These are phyloP conservation scores for Hypoxylon fuscum DNA, from an alignment of 495 filamentous ascomycete genomes.

Conservation along the genomic window DNA sequence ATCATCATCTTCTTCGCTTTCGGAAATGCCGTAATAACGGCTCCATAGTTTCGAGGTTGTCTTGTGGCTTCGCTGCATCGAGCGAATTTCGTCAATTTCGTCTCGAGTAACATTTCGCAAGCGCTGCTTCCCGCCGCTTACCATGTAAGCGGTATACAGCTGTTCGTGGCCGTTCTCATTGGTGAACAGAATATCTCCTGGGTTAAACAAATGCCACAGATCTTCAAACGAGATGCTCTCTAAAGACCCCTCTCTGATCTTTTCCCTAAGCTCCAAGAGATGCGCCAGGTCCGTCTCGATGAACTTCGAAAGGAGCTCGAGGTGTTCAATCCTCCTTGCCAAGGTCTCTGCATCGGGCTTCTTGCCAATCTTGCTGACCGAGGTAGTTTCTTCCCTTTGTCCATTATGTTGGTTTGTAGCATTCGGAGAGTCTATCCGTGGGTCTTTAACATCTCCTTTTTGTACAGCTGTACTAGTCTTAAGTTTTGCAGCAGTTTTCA, in stretches of 20 bases:
- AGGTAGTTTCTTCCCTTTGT: neutral
- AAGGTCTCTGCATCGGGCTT: neutral
- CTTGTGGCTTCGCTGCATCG: neutral
- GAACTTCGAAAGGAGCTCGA: conserved; percentile 23
- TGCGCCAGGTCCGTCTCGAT: conserved; percentile 20
- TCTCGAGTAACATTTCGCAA: conserved; percentile 6
- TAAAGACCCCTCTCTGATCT: conserved; percentile 13
- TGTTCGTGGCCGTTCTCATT: conserved; percentile 31
- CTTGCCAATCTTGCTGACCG: neutral
- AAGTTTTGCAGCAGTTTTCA: neutral
- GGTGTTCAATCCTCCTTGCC: neutral
- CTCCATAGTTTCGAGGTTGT: neutral
- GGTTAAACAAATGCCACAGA: conserved; percentile 52
- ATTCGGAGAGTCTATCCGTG: neutral
- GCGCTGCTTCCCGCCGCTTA: conserved; percentile 41
- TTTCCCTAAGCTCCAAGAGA: conserved; percentile 5
- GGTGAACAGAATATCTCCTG: conserved; percentile 44
- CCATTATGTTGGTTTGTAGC: neutral
- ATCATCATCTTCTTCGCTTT: neutral
- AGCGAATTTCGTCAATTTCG: neutral
- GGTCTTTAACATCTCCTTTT: neutral
- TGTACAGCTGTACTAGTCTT: neutral
- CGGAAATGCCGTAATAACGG: neutral
- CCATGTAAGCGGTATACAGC: conserved; percentile 36
- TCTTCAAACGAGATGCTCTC: conserved; percentile 44